A percentile compares a stretch with the other conserved stretches of the same genome.
These are phyloP conservation scores for Parietaria judaica DNA, from an alignment of 306 rosid species.

Conservation along the genomic window DNA sequence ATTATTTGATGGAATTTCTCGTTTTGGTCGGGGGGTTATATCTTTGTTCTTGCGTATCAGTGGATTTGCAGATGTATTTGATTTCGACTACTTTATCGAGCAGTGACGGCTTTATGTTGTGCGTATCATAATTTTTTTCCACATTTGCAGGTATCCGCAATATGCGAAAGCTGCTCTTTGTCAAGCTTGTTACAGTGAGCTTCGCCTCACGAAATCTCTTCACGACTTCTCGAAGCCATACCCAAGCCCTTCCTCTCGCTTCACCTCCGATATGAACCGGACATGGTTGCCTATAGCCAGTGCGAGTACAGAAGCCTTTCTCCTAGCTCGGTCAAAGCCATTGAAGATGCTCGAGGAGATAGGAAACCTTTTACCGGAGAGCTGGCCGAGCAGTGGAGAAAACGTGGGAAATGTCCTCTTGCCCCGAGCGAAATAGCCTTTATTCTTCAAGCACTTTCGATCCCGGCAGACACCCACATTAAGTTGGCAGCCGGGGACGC, in stretches of 20 bases:
- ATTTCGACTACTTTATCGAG: slow-evolving; percentile 70
- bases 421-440: slow-evolving; percentile 78
- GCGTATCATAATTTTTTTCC: background rate
- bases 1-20: background rate
- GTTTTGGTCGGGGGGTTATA: background rate
- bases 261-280: slow-evolving; percentile 89
- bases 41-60: slow-evolving; percentile 33
- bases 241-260: slow-evolving; percentile 87
- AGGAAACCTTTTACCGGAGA: slow-evolving; percentile 91
- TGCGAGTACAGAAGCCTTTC: slow-evolving; percentile 66
- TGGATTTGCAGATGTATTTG: slow-evolving; percentile 83
- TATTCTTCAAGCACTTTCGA: slow-evolving; percentile 65
- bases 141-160: slow-evolving; percentile 55
- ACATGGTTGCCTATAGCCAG: slow-evolving; percentile 95
- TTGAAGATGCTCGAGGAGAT: slow-evolving; percentile 57
- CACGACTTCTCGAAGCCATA: slow-evolving; percentile 73
- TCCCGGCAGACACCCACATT: slow-evolving; percentile 58
- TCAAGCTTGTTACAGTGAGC: slow-evolving; percentile 80
- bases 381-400: slow-evolving; percentile 64
- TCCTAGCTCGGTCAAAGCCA: slow-evolving; percentile 50
- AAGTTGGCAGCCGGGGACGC: slow-evolving; percentile 94
- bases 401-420: slow-evolving; percentile 83
- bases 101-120: slow-evolving; percentile 45
- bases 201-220: slow-evolving; percentile 61
- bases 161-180: slow-evolving; percentile 87